A percentile compares a stretch with the other conserved stretches of the same genome.
phyloP scores from a whole-genome alignment of 257 asterid genomes.

The Fraxinus americana region DNA sequence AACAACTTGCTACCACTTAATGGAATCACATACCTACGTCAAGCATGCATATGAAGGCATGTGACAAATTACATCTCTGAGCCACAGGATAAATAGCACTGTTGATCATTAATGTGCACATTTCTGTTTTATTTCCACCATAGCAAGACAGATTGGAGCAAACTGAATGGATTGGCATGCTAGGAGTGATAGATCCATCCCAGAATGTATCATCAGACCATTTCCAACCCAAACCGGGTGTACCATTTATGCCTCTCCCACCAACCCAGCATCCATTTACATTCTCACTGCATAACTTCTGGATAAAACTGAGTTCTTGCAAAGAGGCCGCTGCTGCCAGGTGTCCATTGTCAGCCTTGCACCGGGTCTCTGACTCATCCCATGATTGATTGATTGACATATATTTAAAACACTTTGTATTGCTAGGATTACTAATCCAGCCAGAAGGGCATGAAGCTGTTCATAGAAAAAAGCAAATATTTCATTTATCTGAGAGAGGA shows the following conservation, averaged over 20 bases:
- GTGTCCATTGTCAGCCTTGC: slow-evolving; percentile 61
- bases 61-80: slow-evolving; percentile 64
- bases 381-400: slow-evolving; percentile 56
- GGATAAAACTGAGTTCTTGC: no score
- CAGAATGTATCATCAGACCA: slow-evolving; percentile 80
- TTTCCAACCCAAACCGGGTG: slow-evolving; percentile 48
- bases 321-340: slow-evolving; percentile 61
- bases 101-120: slow-evolving; percentile 64
- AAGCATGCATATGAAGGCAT: slow-evolving; percentile 70
- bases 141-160: slow-evolving; percentile 56
- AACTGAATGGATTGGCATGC: slow-evolving; percentile 31
- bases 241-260: slow-evolving; percentile 46
- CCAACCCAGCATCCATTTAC: slow-evolving; percentile 87
- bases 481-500: background rate
- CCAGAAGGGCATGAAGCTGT: slow-evolving; percentile 69
- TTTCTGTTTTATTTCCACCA: slow-evolving; percentile 32
- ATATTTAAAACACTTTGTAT: slow-evolving; percentile 57
- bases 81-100: slow-evolving; percentile 48
- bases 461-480: slow-evolving; percentile 2
- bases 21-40: slow-evolving; percentile 50
- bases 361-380: slow-evolving; percentile 71
- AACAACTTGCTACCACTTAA: background rate
- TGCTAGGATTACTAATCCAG: slow-evolving; percentile 56
- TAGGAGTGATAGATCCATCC: slow-evolving; percentile 47
- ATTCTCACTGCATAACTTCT: slow-evolving; percentile 50